A percentile compares a stretch with the other conserved stretches of the same genome.
Conservation (phyloP, 192 early-diverging fungal genomes). For the Umbelopsis ramanniana region DNA sequence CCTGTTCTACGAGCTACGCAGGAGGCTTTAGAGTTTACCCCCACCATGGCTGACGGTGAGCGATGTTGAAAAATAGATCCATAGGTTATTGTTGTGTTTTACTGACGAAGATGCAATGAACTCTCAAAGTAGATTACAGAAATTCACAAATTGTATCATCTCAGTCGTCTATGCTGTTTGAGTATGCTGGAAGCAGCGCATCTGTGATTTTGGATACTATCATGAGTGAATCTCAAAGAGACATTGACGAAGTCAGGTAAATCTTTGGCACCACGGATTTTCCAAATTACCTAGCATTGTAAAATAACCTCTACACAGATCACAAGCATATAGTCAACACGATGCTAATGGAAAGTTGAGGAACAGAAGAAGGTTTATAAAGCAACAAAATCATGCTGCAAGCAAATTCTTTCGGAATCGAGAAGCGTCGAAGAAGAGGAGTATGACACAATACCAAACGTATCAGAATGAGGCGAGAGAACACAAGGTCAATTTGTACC, state of each 20-base stretch:
- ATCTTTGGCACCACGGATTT: not conserved
- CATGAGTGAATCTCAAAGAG: constrained; percentile 10
- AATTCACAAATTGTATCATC: not conserved
- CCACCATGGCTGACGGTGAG: constrained; percentile 43
- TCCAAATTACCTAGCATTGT: not conserved
- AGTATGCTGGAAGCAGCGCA: constrained; percentile 3
- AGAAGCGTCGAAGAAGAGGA: constrained; percentile 48
- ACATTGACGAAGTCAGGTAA: constrained; percentile 12
- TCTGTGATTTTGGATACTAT: not conserved
- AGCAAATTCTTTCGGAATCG: constrained; percentile 46
- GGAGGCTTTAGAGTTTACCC: constrained; percentile 48
- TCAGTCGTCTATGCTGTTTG: constrained; percentile 22
- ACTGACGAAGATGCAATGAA: not conserved
- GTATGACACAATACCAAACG: constrained; percentile 26
- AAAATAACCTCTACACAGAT: not conserved
- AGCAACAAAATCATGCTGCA: not conserved
- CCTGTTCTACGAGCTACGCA: constrained; percentile 44
- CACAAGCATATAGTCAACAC: not conserved
- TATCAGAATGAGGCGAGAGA: constrained; percentile 51
- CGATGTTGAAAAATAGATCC: not conserved
- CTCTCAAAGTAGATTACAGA: not conserved
- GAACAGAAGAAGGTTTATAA: constrained; percentile 19
- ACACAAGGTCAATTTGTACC: constrained; percentile 60
- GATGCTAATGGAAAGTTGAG: not conserved
- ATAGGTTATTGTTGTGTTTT: not conserved